phyloP scores from a whole-genome alignment of 2,329 filamentous ascomycete species.

The Curvularia verruculosa region DNA sequence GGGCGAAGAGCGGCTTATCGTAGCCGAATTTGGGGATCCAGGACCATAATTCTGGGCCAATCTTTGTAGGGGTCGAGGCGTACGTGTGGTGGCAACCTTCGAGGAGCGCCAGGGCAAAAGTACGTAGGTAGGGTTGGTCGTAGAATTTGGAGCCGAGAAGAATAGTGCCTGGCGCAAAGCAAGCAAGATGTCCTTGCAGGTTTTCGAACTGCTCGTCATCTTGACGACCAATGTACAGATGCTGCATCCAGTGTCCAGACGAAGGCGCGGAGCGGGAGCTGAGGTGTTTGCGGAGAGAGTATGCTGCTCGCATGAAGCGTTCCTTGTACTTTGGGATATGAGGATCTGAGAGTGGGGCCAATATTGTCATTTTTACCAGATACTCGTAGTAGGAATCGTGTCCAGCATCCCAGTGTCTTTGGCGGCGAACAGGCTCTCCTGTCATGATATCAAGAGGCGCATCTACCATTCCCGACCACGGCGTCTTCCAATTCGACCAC shows the following conservation, averaged over 20 bases:
- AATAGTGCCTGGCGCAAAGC: conserved; percentile 49
- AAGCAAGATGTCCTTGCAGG: conserved; percentile 49
- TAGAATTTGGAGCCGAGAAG: conserved; percentile 49
- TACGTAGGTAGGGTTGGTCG: conserved; percentile 38
- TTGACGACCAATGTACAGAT: conserved; percentile 50
- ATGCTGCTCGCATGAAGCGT: conserved; percentile 44
- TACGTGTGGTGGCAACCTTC: conserved; percentile 51
- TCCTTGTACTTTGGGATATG: conserved; percentile 42
- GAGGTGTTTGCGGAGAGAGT: conserved; percentile 46
- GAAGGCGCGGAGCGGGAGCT: conserved; percentile 46
- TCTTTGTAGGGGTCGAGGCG: conserved; percentile 45
- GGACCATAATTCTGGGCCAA: conserved; percentile 49
- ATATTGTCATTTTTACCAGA: conserved; percentile 49
- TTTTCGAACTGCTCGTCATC: conserved; percentile 46
- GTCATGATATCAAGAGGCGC: conserved; percentile 53
- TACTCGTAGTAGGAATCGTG: conserved; percentile 55
- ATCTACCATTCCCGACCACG: conserved; percentile 51
- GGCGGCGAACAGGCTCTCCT: conserved; percentile 47
- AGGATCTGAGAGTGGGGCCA: conserved; percentile 46
- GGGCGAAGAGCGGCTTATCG: conserved; percentile 38
- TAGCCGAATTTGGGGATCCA: conserved; percentile 49
- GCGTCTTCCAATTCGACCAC: conserved; percentile 50
- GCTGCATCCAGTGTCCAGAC: conserved; percentile 42
- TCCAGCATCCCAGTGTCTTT: conserved; percentile 53
- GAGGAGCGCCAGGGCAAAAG: conserved; percentile 49